Conservation (phyloP, 257 asterid genomes). For the Ligustrum vulgare region DNA sequence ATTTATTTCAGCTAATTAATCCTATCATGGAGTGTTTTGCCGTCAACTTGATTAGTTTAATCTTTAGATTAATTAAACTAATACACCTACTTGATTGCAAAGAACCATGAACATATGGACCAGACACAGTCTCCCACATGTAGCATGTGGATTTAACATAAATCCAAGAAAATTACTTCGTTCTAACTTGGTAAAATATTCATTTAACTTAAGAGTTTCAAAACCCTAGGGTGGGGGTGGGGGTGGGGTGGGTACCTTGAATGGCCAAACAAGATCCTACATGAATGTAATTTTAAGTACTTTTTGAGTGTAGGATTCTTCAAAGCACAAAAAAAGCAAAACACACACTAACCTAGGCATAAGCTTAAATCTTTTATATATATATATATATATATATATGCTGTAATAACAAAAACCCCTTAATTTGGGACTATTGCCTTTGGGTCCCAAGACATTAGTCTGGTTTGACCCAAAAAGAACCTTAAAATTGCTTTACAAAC, state of each 20-base stretch:
- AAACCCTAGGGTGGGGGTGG: conserved; percentile 12
- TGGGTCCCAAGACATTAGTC: conserved; percentile 31
- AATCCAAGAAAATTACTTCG: conserved; percentile 36
- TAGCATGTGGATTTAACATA: conserved; percentile 38
- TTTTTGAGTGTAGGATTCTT: conserved; percentile 8
- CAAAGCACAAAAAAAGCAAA: background rate
- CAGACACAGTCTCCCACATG: conserved; percentile 48
- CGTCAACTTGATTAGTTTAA: conserved; percentile 14
- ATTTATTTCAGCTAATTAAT: conserved; percentile 5
- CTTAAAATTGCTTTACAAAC: background rate
- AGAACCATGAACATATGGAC: background rate
- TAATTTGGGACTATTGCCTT: conserved; percentile 31
- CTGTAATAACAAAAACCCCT: conserved; percentile 11
- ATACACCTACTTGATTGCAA: background rate
- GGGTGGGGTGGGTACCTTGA: background rate
- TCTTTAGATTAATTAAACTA: too few relatives aligned
- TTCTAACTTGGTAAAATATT: conserved; percentile 11
- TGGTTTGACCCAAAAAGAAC: conserved; percentile 25
- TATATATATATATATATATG: too few relatives aligned
- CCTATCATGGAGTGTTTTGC: background rate
- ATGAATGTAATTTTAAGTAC: conserved; percentile 16
- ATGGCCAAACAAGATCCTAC: conserved; percentile 25
- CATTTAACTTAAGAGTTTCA: background rate
- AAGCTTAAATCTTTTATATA: background rate
- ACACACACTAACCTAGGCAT: background rate